Conservation (phyloP, 208 protist genomes). For the Angomonas ambiguus region DNA sequence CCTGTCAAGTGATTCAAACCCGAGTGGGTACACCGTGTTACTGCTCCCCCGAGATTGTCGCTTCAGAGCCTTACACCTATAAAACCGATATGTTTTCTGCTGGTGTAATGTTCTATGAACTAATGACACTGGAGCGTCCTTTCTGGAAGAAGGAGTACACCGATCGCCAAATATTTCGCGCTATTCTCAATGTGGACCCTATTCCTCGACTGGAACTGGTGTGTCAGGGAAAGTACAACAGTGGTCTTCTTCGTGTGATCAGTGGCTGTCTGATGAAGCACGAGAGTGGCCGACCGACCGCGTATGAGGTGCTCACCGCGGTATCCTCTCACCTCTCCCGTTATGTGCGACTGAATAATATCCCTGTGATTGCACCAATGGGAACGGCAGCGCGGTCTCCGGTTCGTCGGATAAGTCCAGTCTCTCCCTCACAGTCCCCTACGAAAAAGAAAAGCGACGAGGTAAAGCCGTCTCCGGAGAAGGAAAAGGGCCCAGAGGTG, state of each 20-base stretch:
- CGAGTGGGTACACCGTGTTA: constrained; percentile 90
- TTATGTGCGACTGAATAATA: constrained; percentile 28
- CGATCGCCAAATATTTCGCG: constrained; percentile 44
- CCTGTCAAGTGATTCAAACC: constrained; percentile 59
- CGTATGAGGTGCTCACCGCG: constrained; percentile 47
- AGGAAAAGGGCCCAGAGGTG: not conserved
- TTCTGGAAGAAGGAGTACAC: constrained; percentile 61
- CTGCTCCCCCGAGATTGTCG: constrained; percentile 91
- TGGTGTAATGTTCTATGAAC: constrained; percentile 85
- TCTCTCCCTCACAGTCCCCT: not conserved
- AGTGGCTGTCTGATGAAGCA: constrained; percentile 51
- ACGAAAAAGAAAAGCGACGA: not conserved
- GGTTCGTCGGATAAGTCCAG: not conserved
- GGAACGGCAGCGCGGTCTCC: not conserved
- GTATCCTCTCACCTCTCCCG: constrained; percentile 29
- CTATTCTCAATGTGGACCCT: constrained; percentile 52
- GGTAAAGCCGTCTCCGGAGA: constrained; percentile 1
- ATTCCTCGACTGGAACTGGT: constrained; percentile 36
- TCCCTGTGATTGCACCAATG: constrained; percentile 32
- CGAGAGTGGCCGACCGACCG: constrained; percentile 43
- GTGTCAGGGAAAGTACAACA: constrained; percentile 26
- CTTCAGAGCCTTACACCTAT: constrained; percentile 81
- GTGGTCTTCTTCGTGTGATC: constrained; percentile 33
- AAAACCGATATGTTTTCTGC: constrained; percentile 94
- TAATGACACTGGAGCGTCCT: constrained; percentile 55